These are phyloP conservation scores for Pseudogymnoascus sp. DNA, from an alignment of 2,329 filamentous ascomycete species.

Conservation along the genomic window DNA sequence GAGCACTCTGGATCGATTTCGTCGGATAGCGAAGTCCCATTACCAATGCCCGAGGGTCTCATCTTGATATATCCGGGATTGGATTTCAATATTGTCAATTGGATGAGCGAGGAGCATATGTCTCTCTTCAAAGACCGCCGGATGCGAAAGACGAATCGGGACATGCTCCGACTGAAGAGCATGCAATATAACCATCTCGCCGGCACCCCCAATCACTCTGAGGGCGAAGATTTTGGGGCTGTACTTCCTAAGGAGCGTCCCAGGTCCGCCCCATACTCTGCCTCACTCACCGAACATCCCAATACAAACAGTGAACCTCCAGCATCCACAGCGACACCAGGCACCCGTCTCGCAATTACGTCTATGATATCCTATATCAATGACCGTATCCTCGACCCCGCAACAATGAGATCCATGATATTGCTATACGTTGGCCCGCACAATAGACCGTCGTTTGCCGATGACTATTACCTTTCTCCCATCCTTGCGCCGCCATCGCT, in stretches of 20 bases:
- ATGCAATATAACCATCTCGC: constrained; percentile 81
- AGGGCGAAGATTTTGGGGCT: constrained; percentile 49
- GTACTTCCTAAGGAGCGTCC: background rate
- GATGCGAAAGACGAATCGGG: constrained; percentile 66
- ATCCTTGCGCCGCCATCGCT: constrained; percentile 80
- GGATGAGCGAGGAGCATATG: constrained; percentile 99
- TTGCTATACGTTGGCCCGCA: constrained; percentile 94
- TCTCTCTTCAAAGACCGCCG: constrained; percentile 77
- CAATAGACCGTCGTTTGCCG: constrained; percentile 83
- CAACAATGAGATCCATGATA: constrained; percentile 99
- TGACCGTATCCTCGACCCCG: constrained; percentile 85
- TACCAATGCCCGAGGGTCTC: constrained; percentile 70
- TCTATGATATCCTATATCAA: constrained; percentile 99
- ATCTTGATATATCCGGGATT: constrained; percentile 82
- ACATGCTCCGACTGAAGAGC: constrained; percentile 73
- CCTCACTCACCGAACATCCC: background rate
- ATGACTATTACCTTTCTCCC: constrained; percentile 84
- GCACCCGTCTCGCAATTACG: constrained; percentile 80
- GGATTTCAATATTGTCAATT: constrained; percentile 96
- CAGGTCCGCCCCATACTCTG: background rate
- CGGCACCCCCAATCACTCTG: constrained; percentile 72
- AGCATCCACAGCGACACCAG: background rate
- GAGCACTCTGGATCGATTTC: constrained; percentile 49
- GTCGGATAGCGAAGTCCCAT: constrained; percentile 45
- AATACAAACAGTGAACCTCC: background rate